These are phyloP conservation scores for Echites panduratus DNA, from an alignment of 257 asterid species.

Conservation along the genomic window DNA sequence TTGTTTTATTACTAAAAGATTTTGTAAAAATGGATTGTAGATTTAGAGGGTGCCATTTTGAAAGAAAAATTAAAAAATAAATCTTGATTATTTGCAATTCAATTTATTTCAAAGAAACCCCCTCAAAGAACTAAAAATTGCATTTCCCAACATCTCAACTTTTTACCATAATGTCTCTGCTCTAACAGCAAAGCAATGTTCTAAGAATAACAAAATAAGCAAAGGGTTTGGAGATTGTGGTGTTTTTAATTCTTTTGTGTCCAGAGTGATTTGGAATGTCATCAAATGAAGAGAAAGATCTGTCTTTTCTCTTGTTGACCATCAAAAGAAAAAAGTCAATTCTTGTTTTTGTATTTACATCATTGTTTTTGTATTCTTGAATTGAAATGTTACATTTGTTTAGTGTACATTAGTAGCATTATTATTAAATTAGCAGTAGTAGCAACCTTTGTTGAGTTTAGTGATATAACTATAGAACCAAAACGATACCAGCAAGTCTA, in stretches of 20 bases:
- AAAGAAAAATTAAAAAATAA: background rate
- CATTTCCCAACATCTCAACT: conserved; percentile 12
- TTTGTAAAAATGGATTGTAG: too few relatives aligned
- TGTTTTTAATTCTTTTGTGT: background rate
- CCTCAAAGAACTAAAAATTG: conserved; percentile 11
- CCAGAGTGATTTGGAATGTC: background rate
- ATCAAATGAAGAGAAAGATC: background rate
- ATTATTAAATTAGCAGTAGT: too few relatives aligned
- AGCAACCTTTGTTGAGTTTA: too few relatives aligned
- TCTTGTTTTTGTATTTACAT: background rate
- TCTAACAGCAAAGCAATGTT: conserved; percentile 3
- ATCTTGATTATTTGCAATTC: background rate
- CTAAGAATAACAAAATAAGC: background rate
- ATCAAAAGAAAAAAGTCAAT: background rate
- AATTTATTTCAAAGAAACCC: background rate
- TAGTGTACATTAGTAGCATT: too few relatives aligned
- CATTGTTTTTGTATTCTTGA: background rate
- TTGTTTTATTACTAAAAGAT: background rate
- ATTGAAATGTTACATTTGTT: too few relatives aligned
- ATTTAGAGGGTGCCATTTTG: background rate
- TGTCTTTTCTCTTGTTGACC: conserved; percentile 3
- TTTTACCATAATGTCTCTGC: conserved; percentile 16
- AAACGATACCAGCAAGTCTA: too few relatives aligned
- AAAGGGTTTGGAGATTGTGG: background rate
- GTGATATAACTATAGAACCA: too few relatives aligned